Conservation (phyloP, 805 yeast species). For the Ogataea ramenticola region DNA sequence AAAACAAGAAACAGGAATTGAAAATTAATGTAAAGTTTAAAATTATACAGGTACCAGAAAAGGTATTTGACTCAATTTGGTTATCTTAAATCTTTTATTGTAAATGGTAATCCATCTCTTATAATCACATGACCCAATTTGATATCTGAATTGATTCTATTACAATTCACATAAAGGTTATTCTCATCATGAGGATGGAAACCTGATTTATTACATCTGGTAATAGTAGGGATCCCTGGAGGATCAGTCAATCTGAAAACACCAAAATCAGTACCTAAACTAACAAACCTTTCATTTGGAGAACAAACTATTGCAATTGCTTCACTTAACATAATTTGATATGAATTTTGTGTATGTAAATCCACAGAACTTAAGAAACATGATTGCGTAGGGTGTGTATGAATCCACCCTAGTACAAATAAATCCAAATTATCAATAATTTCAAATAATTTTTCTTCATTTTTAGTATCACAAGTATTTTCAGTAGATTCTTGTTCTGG, state of each 20-base stretch:
- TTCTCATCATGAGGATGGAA: constrained; percentile 58
- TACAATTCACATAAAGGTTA: constrained; percentile 42
- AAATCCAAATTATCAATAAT: constrained; percentile 47
- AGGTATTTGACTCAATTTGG: no score
- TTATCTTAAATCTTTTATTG: constrained; percentile 39
- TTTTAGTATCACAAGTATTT: constrained; percentile 54
- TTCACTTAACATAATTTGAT: constrained; percentile 64
- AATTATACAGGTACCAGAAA: no score
- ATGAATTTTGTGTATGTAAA: constrained; percentile 60
- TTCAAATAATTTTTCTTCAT: constrained; percentile 53
- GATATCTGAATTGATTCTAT: constrained; percentile 21
- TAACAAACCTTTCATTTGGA: constrained; percentile 31
- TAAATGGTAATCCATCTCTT: constrained; percentile 38
- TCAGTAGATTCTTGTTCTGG: constrained; percentile 59
- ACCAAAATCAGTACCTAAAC: constrained; percentile 38
- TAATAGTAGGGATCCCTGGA: constrained; percentile 50
- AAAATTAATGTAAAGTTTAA: no score
- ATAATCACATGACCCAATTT: constrained; percentile 43
- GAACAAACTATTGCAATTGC: constrained; percentile 64
- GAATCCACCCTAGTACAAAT: constrained; percentile 69
- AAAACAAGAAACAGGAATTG: no score
- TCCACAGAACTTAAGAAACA: constrained; percentile 63
- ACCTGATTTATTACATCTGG: constrained; percentile 40
- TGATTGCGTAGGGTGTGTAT: constrained; percentile 69
- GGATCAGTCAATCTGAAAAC: constrained; percentile 59